phyloP scores from a whole-genome alignment of 106 monocot species.

The Iris macrosiphon region DNA sequence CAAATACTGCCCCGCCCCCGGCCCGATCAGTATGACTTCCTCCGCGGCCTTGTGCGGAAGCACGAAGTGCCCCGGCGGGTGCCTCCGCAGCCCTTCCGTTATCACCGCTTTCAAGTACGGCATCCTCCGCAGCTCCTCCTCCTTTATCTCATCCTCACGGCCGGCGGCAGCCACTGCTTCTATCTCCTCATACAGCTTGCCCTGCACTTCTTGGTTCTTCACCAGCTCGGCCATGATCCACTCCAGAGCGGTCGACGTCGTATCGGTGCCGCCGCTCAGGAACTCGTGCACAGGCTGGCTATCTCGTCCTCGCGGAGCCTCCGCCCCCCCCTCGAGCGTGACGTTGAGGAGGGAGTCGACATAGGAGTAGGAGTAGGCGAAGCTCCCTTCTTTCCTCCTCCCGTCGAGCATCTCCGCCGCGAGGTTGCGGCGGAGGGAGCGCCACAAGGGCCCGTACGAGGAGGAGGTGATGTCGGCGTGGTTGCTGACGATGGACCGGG shows the following conservation, averaged over 20 bases:
- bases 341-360: constrained; percentile 23
- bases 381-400: constrained; percentile 11
- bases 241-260: constrained; percentile 12
- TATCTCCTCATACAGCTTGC: constrained; percentile 11
- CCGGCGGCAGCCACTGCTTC: neutral
- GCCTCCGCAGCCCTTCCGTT: constrained; percentile 18
- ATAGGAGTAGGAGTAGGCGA: constrained; percentile 12
- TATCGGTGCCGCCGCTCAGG: constrained; percentile 12
- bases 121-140: constrained; percentile 23
- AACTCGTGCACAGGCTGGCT: constrained; percentile 23
- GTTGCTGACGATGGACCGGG: neutral
- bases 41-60: constrained; percentile 14
- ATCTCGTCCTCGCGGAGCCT: constrained; percentile 11
- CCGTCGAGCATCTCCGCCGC: constrained; percentile 12
- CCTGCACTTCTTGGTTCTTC: constrained; percentile 9
- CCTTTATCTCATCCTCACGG: constrained; percentile 16
- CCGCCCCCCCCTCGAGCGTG: constrained; percentile 3
- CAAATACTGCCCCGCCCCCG: constrained; percentile 13
- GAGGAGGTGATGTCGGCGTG: constrained; percentile 8
- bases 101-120: constrained; percentile 23
- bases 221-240: constrained; percentile 35
- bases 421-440: constrained; percentile 22
- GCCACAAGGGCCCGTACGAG: constrained; percentile 22
- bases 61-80: constrained; percentile 25
- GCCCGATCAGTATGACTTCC: constrained; percentile 9